Evolutionary conservation across 2,329 filamentous ascomycete species (phyloP), one percentile per base, ranked within the genome.

Genomic region (Thielaviopsis punctulata): DNA sequence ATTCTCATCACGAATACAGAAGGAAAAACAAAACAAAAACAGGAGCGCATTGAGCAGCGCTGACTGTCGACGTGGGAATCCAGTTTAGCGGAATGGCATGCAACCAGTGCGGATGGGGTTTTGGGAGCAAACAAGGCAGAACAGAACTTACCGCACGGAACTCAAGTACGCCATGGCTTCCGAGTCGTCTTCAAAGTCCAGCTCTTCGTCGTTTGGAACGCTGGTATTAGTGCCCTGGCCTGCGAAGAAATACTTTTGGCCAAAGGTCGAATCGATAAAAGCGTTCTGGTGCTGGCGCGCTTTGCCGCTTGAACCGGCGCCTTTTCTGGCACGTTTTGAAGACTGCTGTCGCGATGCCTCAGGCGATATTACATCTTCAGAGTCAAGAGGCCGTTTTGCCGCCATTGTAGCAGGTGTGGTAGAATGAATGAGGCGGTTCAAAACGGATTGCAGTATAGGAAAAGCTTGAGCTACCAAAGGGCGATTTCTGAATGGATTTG

Each of bases 241-340:
- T 6, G 82, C 80, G 59, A 88, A 84, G 44, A 82, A 82, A 60
- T 79, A 78, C 64, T 79, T 77, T 65, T 86, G 83, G 41, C 84
- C 84, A 64, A 79, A 86, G 2, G 77, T 75, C 9, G 77, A 73
- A 62, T 86, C 75, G 54, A 80, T 71, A 48, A 67, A 65, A 4
- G 68, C 66, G 57, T 69, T 66, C 54, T 69, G 64, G 51, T 69
- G 65, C 49, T 68, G 65, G 3, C 53, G 68, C 65, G 58, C 68
- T 65, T 56, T 69, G 63, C 52, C 68, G 64, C 49, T 66, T 63
- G 55, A 64, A 65, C 53, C 64, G 55, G 18, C 41, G 6, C 25
- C 19, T 47, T 52, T 55, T 19, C 51, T 48, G 4, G 19, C 22
- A 18, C 48, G 48, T 39, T 55, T 55, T 5, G 53, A 23, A 24